Evolutionary conservation across 2,329 filamentous ascomycete species (phyloP), one percentile per base, ranked within the genome.

Genomic region (Elsinoe fawcettii): DNA sequence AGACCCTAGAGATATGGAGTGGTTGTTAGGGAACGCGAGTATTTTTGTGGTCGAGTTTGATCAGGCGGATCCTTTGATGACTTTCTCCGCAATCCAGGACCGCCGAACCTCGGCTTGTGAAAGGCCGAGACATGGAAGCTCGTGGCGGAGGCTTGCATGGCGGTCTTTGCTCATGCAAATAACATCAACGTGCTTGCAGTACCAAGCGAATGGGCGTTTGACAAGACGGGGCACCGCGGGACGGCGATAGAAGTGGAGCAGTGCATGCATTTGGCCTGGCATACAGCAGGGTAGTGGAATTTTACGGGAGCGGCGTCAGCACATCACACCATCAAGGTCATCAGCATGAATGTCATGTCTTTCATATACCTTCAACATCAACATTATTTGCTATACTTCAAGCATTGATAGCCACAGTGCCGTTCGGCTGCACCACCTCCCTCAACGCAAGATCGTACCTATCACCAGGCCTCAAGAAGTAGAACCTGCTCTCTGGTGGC

Each of bases 391-490:
- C 12, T 5, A 5, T 20, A 16, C 12, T 18, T 37, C 16, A 53
- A 20, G 11, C 49, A 23, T 53, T 53, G n/a, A 36, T 53, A 12
- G n/a, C 49, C 2, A 53, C 30, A 18, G 18, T 36, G 2, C 49
- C 49, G 37, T 36, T 53, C 11, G 49, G 27, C 32, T 53, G 14
- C 32, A 53, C 49, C 30, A 62, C 62, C 49, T 59, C 53, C 27
- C 63, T 60, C 22, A 41, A 41, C 3, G 56, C 59, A 16, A 64
- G 37, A 39, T 64, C 60, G 53, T 64, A 63, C 53, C 23, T 58
- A 25, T 64, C 62, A 2, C 61, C 60, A 2, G 58, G 30, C 16
- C 46, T 63, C 51, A 63, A 55, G 34, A 64, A 64, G 34, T 60
- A 63, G 36, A 63, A 63, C 9, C 60, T 60, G 6, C 43, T 46